Base-by-base conservation (phyloP, 2,329 filamentous ascomycete species). In the Elsinoe perseae region DNA sequence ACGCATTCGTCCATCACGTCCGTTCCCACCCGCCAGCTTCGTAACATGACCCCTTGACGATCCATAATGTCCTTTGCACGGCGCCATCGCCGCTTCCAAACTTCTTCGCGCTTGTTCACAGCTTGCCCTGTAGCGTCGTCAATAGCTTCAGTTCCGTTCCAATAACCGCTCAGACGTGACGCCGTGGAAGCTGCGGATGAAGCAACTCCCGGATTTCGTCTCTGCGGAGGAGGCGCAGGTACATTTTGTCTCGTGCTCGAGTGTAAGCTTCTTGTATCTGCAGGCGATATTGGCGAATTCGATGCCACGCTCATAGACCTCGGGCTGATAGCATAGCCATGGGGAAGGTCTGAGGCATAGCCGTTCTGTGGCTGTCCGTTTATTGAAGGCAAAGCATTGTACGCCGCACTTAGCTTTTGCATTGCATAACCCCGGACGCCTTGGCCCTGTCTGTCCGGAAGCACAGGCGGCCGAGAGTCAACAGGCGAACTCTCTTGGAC, bases 11-110 rank as follows among this genome's bases (percentile, higher is more conserved):
- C 75, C 56, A 81, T 75, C 6, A 88, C 85, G 72, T 93, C 88
- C 25, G 77, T 75, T 0, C 88, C 88, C 9, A 78, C 79, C 40
- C 85, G 77, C 88, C 88, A 93, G 18, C 80, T 88, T 60, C 86
- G 81, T 32, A 93, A 67, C 61, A 78, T 73, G 0, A 93, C 85
- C 3, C 85, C 85, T 36, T 83, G 74, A 4, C 75, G 72, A n/a
- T 81, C 80, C 8, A 92, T 75, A 27, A 82, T 73, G 40, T 75
- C 73, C 60, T 86, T 82, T 2, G 87, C 87, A 43, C 80, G 74
- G 40, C 78, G 78, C 72, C 87, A 80, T 38, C 88, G 74, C 56
- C 83, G 78, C 59, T 78, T 76, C 88, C 87, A 93, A 48, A 89
- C 65, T 58, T 85, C 84, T 56, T 89, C 75, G 61, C 87, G 85